Conservation (phyloP, 768 basidiomycete species). For the Favolaschia claudopus region DNA sequence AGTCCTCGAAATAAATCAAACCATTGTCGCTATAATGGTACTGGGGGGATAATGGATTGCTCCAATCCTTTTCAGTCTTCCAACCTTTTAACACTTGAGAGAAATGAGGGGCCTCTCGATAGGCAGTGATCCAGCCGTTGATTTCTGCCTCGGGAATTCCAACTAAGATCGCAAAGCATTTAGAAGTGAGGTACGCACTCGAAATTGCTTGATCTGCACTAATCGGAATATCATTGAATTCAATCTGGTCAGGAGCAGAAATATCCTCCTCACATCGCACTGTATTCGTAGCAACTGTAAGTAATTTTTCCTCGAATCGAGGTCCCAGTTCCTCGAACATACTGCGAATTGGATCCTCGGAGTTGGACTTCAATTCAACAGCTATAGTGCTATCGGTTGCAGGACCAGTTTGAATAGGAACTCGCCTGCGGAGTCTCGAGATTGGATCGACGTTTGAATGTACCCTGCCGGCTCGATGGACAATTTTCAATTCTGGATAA, state of each 20-base stretch:
- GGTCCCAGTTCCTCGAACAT: constrained; percentile 36
- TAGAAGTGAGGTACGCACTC: neutral
- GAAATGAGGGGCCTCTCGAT: neutral
- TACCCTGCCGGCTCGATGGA: constrained; percentile 39
- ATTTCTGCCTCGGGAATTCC: constrained; percentile 1
- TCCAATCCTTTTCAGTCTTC: constrained; percentile 1
- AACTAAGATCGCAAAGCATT: neutral
- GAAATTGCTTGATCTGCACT: neutral
- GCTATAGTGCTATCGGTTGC: constrained; percentile 8
- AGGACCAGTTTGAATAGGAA: constrained; percentile 27
- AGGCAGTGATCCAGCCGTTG: neutral
- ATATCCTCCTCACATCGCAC: constrained; percentile 12
- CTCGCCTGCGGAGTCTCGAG: constrained; percentile 21
- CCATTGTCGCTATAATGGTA: constrained; percentile 21
- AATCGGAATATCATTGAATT: neutral
- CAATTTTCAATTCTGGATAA: constrained; percentile 37
- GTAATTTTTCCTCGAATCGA: constrained; percentile 33
- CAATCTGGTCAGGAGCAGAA: neutral
- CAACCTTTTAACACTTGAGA: neutral
- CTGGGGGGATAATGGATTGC: constrained; percentile 12
- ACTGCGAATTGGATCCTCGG: constrained; percentile 31
- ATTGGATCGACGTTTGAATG: constrained; percentile 43
- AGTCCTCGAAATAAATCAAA: constrained; percentile 35
- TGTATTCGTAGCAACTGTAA: constrained; percentile 24
- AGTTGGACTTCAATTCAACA: neutral